Evolutionary conservation across 2,329 filamentous ascomycete genomes (phyloP).

Genomic region (Xylaria sp.): DNA sequence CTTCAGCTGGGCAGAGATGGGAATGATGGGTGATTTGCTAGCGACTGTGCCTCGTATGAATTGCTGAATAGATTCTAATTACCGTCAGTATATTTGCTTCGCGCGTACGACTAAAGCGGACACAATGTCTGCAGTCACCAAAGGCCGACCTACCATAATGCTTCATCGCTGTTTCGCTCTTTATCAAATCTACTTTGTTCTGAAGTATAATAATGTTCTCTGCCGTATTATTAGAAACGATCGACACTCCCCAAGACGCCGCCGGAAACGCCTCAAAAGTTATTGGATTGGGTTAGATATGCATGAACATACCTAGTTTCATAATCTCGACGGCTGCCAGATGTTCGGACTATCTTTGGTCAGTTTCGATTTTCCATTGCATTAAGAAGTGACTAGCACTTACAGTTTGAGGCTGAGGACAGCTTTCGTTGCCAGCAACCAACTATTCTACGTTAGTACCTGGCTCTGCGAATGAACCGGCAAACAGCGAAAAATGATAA

Average conservation of each 20-base stretch:
- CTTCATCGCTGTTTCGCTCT: constrained; percentile 90
- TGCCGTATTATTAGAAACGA: constrained; percentile 13
- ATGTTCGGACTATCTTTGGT: constrained; percentile 75
- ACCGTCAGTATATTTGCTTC: constrained; percentile 14
- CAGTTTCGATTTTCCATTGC: background rate
- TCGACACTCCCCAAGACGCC: background rate
- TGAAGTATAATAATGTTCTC: constrained; percentile 99
- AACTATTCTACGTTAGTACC: constrained; percentile 31
- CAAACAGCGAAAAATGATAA: background rate
- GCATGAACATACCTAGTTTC: constrained; percentile 72
- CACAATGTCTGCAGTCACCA: background rate
- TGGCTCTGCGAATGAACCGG: background rate
- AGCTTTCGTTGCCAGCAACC: constrained; percentile 95
- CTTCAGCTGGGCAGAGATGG: constrained; percentile 96
- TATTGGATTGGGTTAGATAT: background rate
- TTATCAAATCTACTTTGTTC: constrained; percentile 99
- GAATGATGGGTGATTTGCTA: constrained; percentile 93
- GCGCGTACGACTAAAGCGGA: background rate
- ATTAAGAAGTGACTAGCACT: background rate
- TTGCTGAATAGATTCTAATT: constrained; percentile 86
- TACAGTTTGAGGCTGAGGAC: constrained; percentile 91
- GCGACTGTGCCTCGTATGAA: constrained; percentile 98
- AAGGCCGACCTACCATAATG: constrained; percentile 69
- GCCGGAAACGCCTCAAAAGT: background rate
- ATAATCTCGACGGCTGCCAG: constrained; percentile 99